Conservation (phyloP, 495 filamentous ascomycete genomes). For the Daldinia grandis region DNA sequence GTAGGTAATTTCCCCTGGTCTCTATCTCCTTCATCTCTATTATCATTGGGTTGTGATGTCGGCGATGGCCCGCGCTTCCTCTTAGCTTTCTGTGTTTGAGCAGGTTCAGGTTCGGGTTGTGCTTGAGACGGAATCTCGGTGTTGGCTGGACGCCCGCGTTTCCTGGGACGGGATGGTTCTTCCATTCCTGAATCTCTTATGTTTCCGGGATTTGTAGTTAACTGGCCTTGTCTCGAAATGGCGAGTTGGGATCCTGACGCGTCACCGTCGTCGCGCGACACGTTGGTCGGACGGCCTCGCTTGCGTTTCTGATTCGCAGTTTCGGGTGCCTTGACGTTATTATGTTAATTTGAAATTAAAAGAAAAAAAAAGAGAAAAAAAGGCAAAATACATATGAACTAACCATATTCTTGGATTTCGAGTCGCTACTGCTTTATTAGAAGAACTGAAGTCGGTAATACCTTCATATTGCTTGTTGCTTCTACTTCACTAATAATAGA, state of each 20-base stretch:
- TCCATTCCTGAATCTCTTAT: constrained; percentile 20
- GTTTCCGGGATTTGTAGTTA: constrained; percentile 14
- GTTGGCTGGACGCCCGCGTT: constrained; percentile 36
- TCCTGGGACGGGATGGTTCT: constrained; percentile 29
- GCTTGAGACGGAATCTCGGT: constrained; percentile 12
- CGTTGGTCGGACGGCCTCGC: constrained; percentile 52
- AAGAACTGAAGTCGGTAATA: not conserved
- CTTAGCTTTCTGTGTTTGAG: constrained; percentile 21
- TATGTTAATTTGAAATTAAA: not conserved
- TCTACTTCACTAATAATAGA: not conserved
- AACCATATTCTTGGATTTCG: not conserved
- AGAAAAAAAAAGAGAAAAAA: no score
- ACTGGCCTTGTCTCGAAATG: constrained; percentile 25
- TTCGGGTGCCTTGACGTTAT: constrained; percentile 41
- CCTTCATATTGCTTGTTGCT: not conserved
- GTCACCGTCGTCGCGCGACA: constrained; percentile 49
- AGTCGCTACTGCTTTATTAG: not conserved
- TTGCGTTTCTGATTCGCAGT: constrained; percentile 52
- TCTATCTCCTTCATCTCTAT: not conserved
- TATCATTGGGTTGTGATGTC: not conserved
- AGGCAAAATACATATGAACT: not conserved
- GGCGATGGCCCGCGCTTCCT: constrained; percentile 26
- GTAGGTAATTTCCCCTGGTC: constrained; percentile 5
- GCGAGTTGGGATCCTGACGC: constrained; percentile 43
- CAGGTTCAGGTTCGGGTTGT: constrained; percentile 27